Evolutionary conservation across 1,139 yeast genomes (phyloP).

Genomic region (Zygosaccharomyces sapae): DNA sequence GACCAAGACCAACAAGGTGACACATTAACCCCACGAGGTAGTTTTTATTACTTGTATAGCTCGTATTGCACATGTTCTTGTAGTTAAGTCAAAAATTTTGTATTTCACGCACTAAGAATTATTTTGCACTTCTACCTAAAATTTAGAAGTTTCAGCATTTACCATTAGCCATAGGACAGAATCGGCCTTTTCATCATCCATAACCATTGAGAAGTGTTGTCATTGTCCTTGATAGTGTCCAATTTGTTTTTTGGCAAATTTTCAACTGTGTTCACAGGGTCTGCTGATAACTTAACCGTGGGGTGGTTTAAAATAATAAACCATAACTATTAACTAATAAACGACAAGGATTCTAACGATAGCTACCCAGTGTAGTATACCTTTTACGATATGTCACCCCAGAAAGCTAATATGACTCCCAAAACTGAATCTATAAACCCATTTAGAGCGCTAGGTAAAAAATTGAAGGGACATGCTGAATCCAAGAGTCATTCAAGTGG

Average conservation of each 20-base stretch:
- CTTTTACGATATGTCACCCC: slow-evolving; percentile 3
- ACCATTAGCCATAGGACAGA: not conserved
- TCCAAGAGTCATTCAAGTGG: slow-evolving; percentile 6
- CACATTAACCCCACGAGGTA: too few species aligned
- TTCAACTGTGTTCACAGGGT: not conserved
- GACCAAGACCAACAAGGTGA: not conserved
- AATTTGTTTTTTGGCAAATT: not conserved
- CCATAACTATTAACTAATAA: not conserved
- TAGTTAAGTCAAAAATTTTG: not conserved
- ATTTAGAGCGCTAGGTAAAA: slow-evolving; percentile 23
- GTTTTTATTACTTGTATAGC: not conserved
- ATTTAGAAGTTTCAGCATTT: not conserved
- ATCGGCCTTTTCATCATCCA: not conserved
- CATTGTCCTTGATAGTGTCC: not conserved
- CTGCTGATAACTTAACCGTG: not conserved
- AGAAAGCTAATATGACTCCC: slow-evolving; percentile 6
- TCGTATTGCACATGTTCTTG: not conserved
- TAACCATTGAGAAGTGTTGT: not conserved
- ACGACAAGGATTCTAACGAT: not conserved
- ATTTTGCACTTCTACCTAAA: not conserved
- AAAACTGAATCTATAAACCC: slow-evolving; percentile 17
- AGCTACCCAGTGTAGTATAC: not conserved
- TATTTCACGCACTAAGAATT: not conserved
- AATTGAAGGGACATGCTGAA: slow-evolving; percentile 17
- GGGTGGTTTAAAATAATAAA: not conserved